Evolutionary conservation across 495 filamentous ascomycete genomes (phyloP).

Genomic region (Xanthoparmelia taractica): DNA sequence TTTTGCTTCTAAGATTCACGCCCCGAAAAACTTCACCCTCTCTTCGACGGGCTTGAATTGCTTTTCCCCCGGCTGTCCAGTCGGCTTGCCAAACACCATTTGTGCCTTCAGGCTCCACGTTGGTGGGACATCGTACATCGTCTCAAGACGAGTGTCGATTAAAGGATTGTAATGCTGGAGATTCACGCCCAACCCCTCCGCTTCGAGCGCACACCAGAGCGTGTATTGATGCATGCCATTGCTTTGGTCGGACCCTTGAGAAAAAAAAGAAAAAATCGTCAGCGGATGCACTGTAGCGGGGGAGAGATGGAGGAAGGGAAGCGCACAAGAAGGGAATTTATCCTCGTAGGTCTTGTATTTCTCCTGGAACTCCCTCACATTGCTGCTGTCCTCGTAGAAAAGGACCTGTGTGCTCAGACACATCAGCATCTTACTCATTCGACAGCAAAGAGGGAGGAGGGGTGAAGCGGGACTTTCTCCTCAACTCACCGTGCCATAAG

Average conservation of each 20-base stretch:
- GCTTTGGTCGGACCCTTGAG: slow-evolving; percentile 40
- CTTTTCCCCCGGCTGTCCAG: slow-evolving; percentile 34
- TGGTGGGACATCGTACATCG: slow-evolving; percentile 40
- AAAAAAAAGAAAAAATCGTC: too few species aligned
- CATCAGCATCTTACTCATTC: neutral
- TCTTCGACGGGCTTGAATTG: slow-evolving; percentile 34
- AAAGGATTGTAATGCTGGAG: slow-evolving; percentile 51
- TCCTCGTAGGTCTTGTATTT: slow-evolving; percentile 40
- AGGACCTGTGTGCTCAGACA: slow-evolving; percentile 35
- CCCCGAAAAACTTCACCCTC: slow-evolving; percentile 34
- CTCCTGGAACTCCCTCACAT: slow-evolving; percentile 38
- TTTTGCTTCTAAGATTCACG: slow-evolving; percentile 3
- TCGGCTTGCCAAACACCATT: slow-evolving; percentile 45
- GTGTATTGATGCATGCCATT: slow-evolving; percentile 51
- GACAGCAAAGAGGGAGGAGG: too few species aligned
- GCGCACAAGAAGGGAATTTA: slow-evolving; percentile 36
- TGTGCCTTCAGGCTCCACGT: slow-evolving; percentile 45
- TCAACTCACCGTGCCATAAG: slow-evolving; percentile 41
- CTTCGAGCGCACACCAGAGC: slow-evolving; percentile 46
- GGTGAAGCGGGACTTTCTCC: too few species aligned
- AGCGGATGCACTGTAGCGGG: neutral
- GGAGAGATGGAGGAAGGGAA: neutral
- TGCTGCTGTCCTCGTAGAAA: slow-evolving; percentile 46
- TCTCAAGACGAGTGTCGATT: slow-evolving; percentile 39
- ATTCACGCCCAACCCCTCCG: slow-evolving; percentile 47